Evolutionary conservation across 148 eudicot species (phyloP).

Genomic region (Rhododendron griersonianum): DNA sequence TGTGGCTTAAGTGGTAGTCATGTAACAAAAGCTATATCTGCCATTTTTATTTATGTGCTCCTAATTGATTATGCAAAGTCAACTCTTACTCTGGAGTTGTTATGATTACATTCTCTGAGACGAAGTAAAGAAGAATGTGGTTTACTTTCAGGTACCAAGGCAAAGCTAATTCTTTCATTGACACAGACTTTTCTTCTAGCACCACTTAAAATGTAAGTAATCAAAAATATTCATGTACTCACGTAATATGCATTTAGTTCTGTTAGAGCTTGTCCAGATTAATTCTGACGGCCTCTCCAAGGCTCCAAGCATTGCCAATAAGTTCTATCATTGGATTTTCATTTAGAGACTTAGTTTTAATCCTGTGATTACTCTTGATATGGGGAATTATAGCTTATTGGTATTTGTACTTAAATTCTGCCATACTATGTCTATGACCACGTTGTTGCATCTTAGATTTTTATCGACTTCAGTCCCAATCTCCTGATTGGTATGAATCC

Average conservation of each 20-base stretch:
- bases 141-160: constrained; percentile 6
- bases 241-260: background rate
- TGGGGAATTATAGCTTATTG: background rate
- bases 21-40: background rate
- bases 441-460: constrained; percentile 6
- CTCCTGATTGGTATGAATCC: background rate
- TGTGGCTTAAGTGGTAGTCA: background rate
- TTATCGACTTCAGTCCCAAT: background rate
- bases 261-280: background rate
- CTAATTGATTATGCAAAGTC: background rate
- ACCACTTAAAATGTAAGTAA: constrained; percentile 12
- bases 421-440: background rate
- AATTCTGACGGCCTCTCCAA: background rate
- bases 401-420: background rate
- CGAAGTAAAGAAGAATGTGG: background rate
- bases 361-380: background rate
- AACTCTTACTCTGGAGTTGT: background rate
- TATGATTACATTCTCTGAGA: background rate
- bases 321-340: background rate
- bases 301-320: background rate
- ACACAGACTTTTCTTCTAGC: background rate
- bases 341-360: background rate
- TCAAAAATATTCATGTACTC: background rate
- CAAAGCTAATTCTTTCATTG: constrained; percentile 8
- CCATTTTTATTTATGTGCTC: background rate